phyloP scores from a whole-genome alignment of 1,139 yeast genomes.

The Diutina ranongensis region DNA sequence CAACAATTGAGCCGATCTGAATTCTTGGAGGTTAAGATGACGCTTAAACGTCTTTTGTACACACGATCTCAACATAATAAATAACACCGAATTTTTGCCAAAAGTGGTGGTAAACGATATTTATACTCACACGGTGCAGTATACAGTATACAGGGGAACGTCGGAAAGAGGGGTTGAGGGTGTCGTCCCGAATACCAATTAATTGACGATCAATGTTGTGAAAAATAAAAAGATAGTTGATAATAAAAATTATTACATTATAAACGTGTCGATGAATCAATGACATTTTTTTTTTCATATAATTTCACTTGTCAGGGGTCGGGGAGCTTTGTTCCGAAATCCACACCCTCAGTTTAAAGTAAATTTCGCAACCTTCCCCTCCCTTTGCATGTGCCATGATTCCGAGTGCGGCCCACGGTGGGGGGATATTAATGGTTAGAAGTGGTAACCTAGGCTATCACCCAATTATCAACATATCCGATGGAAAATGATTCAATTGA shows the following conservation, averaged over 20 bases:
- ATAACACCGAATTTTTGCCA: background rate
- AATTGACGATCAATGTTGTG: no score
- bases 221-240: no score
- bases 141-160: background rate
- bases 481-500: no score
- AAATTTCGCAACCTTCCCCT: background rate
- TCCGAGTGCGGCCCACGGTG: background rate
- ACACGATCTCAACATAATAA: slow-evolving; percentile 1
- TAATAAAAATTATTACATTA: no score
- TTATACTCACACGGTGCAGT: background rate
- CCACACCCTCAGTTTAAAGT: background rate
- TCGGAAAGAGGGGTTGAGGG: background rate
- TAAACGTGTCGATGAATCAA: no score
- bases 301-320: no score
- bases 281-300: no score
- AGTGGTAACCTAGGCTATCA: no score
- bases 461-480: no score
- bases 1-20: slow-evolving; percentile 85
- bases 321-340: background rate
- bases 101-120: background rate
- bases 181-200: no score
- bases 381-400: background rate
- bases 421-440: no score
- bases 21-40: slow-evolving; percentile 86
- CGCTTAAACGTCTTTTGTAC: slow-evolving; percentile 28